A percentile compares a stretch with the other conserved stretches of the same genome.
phyloP scores from a whole-genome alignment of 2,329 filamentous ascomycete genomes.

The Aureobasidium sp. region DNA sequence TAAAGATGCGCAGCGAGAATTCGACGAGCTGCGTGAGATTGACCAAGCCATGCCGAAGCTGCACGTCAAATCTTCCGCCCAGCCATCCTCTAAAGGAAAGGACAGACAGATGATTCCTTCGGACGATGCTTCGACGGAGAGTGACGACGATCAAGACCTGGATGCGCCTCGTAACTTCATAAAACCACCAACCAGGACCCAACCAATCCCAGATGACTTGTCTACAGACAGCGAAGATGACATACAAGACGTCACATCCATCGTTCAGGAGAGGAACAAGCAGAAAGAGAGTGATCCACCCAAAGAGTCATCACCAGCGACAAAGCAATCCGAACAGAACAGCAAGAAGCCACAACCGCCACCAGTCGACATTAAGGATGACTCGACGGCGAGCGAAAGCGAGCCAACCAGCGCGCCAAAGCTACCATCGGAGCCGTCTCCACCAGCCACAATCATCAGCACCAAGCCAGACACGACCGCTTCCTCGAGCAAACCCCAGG shows the following conservation, averaged over 20 bases:
- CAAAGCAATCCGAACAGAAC: neutral
- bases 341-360: neutral
- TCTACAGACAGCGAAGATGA: slow-evolving; percentile 11
- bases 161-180: neutral
- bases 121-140: neutral
- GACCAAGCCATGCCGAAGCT: slow-evolving; percentile 18
- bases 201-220: neutral
- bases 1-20: slow-evolving; percentile 55
- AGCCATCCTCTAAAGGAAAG: neutral
- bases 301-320: neutral
- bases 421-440: neutral
- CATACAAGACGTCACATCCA: neutral
- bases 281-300: neutral
- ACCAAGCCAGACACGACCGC: slow-evolving; percentile 11
- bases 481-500: neutral
- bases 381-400: slow-evolving; percentile 18
- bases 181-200: neutral
- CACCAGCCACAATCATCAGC: neutral
- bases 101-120: neutral
- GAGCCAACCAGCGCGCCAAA: neutral
- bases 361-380: slow-evolving; percentile 8
- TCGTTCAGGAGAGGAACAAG: neutral
- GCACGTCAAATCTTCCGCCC: neutral
- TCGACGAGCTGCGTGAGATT: slow-evolving; percentile 57
- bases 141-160: neutral